These are phyloP conservation scores for Arctostaphylos glauca DNA, from an alignment of 148 eudicot species.

Conservation along the genomic window DNA sequence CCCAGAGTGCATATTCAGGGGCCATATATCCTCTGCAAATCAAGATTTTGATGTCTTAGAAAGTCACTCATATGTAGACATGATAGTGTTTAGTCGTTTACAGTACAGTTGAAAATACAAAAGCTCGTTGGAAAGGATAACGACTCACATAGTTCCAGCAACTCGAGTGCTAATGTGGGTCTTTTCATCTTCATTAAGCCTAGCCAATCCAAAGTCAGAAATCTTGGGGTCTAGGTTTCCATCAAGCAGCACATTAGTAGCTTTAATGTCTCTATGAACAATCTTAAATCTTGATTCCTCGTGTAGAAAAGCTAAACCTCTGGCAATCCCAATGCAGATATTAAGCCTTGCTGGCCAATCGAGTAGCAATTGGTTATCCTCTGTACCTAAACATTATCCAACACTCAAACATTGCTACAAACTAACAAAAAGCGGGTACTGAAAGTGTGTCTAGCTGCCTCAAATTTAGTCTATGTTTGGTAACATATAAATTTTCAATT, in stretches of 20 bases:
- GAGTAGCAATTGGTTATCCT: conserved; percentile 27
- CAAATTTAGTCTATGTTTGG: background rate
- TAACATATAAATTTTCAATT: background rate
- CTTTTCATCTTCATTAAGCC: conserved; percentile 49
- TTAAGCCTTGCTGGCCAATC: conserved; percentile 47
- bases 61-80: background rate
- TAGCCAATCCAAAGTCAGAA: conserved; percentile 50
- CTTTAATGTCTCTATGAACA: conserved; percentile 54
- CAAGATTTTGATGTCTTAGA: background rate
- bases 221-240: conserved; percentile 40
- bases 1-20: conserved; percentile 58
- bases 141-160: conserved; percentile 47
- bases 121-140: background rate
- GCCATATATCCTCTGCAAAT: conserved; percentile 62
- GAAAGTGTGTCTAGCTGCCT: background rate
- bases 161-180: conserved; percentile 52
- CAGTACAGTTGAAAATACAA: background rate
- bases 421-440: background rate
- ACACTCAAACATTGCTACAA: background rate
- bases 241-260: conserved; percentile 48
- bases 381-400: conserved; percentile 20
- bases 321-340: conserved; percentile 47
- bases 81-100: background rate
- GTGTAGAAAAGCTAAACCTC: conserved; percentile 49
- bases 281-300: conserved; percentile 46